phyloP scores from a whole-genome alignment of 345 rosid genomes.

The Aegle marmelos region DNA sequence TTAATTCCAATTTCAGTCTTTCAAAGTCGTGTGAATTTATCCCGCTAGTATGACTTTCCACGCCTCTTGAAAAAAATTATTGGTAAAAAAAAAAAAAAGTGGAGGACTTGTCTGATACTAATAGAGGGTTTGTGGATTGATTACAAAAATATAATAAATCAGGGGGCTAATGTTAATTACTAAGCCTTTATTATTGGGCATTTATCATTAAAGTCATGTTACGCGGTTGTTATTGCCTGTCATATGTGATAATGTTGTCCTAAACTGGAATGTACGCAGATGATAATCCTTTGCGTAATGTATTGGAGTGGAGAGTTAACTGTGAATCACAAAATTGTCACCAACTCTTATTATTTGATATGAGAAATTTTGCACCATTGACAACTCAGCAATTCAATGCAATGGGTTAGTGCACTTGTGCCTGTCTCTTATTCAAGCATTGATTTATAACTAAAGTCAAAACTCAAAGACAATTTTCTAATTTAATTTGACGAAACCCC shows the following conservation, averaged over 20 bases:
- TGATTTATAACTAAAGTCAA: not conserved
- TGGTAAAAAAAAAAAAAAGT: too few species aligned
- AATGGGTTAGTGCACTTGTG: not conserved
- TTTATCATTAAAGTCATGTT: too few species aligned
- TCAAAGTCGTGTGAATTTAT: not conserved
- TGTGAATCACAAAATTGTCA: not conserved
- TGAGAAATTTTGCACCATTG: not conserved
- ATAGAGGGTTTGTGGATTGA: not conserved
- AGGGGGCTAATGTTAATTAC: not conserved
- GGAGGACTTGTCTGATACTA: not conserved
- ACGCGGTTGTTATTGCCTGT: not conserved
- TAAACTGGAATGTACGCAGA: not conserved
- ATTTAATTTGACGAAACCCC: not conserved
- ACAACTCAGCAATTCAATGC: not conserved
- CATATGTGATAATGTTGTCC: not conserved
- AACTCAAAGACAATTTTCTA: not conserved
- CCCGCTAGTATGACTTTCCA: not conserved
- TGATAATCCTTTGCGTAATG: not conserved
- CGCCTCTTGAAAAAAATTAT: too few species aligned
- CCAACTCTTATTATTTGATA: not conserved
- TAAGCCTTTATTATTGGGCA: not conserved
- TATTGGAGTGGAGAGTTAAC: not conserved
- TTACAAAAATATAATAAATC: too few species aligned
- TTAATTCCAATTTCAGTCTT: not conserved
- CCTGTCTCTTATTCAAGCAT: not conserved